Evolutionary conservation across 1,139 yeast species (phyloP), one percentile per base, ranked within the genome.

Genomic region (Dujonia santamariae): DNA sequence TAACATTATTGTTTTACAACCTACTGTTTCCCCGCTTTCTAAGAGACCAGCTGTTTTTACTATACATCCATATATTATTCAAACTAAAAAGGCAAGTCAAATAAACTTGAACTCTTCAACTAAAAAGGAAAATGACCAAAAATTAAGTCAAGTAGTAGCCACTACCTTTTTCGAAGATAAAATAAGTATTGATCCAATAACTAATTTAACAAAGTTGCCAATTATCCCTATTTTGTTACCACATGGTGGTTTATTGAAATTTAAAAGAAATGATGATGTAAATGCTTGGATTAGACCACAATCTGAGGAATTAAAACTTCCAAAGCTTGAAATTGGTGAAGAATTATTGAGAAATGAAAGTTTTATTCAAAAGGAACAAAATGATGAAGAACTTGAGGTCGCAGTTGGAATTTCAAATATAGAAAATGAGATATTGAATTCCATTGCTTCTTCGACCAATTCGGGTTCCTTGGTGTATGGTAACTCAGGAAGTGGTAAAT

Each of bases 401-500:
- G 70, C 83, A 0, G 75, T 84, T 27, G 95, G 92, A 0, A 63
- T 81, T 31, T 81, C 80, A 26, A 50, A 56, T 3, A 51, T 67
- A 2, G 46, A 80, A 5, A 54, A 54, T 0, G 66, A 66, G n/a
- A 52, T 78, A 12, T 50, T 63, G 1, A 67, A 65, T 9, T 56
- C 73, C 1, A 53, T 85, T 8, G 52, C 64, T 9, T 53, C 71
- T 32, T 71, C 80, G 30, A 63, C 62, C 28, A 66, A 69, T 38
- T 47, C 68, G 2, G 87, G 94, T 3, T 47, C 61, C 1, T 60
- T 86, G 35, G 52, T 90, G 0, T 72, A 78, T 46, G 97, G 97
- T 0, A 64, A 80, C 25, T 64, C 86, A 1, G 97, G 96, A 0
- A 72, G 87, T 42, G 97, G 97, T 1, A 90, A 90, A 53, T 63